Evolutionary conservation across 1,284 basidiomycete genomes (phyloP), one percentile per base, ranked within the genome.

Genomic region (Abortiporus biennis): DNA sequence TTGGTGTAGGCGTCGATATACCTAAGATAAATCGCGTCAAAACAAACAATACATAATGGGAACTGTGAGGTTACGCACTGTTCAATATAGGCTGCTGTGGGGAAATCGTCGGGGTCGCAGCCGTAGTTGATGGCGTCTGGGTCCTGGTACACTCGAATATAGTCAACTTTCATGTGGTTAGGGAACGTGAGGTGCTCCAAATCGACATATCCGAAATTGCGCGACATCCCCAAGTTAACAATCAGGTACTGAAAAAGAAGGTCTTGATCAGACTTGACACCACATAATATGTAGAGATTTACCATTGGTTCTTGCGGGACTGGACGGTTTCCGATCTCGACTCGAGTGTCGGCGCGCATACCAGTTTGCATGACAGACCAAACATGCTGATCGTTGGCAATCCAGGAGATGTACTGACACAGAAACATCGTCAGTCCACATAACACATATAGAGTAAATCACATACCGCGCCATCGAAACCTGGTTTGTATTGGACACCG

Each of bases 381-480:
- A 20, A 79, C 78, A 43, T 73, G 65, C 54, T 77, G 61, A 45
- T 66, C 71, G 47, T 82, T 67, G 30, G 78, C 63, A 33, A 89
- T 74, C 92, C 92, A 95, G 16, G 78, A 73, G 49, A 94, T 86
- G 58, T 92, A 92, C 69, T 88, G 54, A 27, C 38, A n/a, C 17
- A 33, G 25, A 27, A 25, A 42, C 8, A 9, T 29, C 9, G 8
- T 8, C n/a, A 29, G 27, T 29, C 27, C 27, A 9, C 9, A 29
- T 8, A 8, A 8, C 8, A 29, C n/a, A n/a, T 29, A 29, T 29
- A 8, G 9, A n/a, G n/a, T 9, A n/a, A n/a, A 8, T 29, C 9
- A 29, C 27, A 9, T n/a, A 29, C 27, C 4, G 52, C 58, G 23
- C 51, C 49, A 21, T 56, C 58, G 36, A 61, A 59, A 3, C 59